phyloP scores from a whole-genome alignment of 2,329 filamentous ascomycete genomes.

The Venturia effusa region DNA sequence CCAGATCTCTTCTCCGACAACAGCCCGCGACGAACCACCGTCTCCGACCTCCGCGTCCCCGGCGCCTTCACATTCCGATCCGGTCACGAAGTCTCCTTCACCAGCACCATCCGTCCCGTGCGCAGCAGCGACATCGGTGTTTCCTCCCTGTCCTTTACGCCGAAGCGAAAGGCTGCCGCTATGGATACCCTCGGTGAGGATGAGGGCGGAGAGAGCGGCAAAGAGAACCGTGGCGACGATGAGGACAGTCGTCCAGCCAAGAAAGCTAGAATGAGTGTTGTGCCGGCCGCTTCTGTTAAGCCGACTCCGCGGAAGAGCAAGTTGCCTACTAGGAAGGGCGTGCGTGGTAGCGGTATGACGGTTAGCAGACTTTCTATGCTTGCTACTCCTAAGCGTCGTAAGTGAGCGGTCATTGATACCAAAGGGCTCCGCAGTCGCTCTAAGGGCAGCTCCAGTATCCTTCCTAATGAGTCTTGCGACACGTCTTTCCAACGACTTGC shows the following conservation, averaged over 20 bases:
- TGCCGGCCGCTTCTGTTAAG: constrained; percentile 2
- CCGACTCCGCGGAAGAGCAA: neutral
- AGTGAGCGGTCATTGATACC: neutral
- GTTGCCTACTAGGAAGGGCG: constrained; percentile 14
- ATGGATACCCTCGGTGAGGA: constrained; percentile 10
- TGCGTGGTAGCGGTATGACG: constrained; percentile 22
- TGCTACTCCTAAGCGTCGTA: constrained; percentile 24
- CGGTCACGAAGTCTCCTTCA: constrained; percentile 33
- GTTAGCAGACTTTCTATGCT: constrained; percentile 27
- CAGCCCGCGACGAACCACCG: constrained; percentile 14
- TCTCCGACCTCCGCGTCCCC: constrained; percentile 21
- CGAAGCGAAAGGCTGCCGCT: constrained; percentile 19
- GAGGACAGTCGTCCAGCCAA: constrained; percentile 13
- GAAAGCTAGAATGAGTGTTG: constrained; percentile 11
- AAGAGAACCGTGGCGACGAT: constrained; percentile 11
- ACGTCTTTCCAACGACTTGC: neutral
- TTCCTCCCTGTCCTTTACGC: constrained; percentile 13
- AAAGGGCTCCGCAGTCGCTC: no score
- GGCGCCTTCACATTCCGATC: constrained; percentile 39
- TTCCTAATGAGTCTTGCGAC: neutral
- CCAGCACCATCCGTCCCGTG: constrained; percentile 29
- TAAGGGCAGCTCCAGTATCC: neutral
- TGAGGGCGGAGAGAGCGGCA: neutral
- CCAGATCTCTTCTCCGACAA: constrained; percentile 22
- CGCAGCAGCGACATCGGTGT: constrained; percentile 30